Evolutionary conservation across 306 rosid species (phyloP), one percentile per base, ranked within the genome.

Genomic region (Datisca glomerata): DNA sequence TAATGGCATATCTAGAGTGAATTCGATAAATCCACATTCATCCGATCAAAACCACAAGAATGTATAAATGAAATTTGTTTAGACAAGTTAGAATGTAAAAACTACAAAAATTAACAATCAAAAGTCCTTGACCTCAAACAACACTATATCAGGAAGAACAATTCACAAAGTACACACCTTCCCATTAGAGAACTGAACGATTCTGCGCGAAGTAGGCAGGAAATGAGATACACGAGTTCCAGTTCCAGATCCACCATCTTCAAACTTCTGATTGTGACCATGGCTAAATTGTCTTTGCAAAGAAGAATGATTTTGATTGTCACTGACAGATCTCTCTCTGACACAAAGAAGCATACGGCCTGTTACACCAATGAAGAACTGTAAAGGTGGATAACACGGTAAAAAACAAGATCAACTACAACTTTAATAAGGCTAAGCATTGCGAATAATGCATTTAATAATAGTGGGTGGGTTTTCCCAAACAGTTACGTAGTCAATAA

Each of bases 271-370:
- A 57, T 80, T 57, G 35, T 78, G 89, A 33, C 94, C 94, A 31
- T 74, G 82, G 66, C 97, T 87, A 55, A 87, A 76, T 35, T 73
- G 80, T 35, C 80, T 56, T 60, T 73, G 80, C 65, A 73, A 60
- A 23, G 80, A 73, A 36, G 80, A 64, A 47, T 73, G 72, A 23
- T 24, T 80, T 16, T 56, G 74, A 29, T 23, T 70, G 24, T 87
- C 97, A 47, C 32, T 43, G 32, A 53, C 43, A 14, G 80, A 55
- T 57, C 97, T 83, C 66, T 87, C 94, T 79, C 97, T 72, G 18
- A 83, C 93, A 27, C 94, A 83, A 9, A 87, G 93, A 63, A 87
- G 97, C 97, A 87, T 87, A n/a, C 94, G 85, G 19, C 96, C 96
- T 86, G 59, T n/a, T n/a, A n/a, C n/a, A n/a, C n/a, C n/a, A n/a